Percentiles rank a stretch among this genome's conserved stretches.
These are phyloP conservation scores for Cornus florida DNA, from an alignment of 148 eudicot genomes.

Conservation along the genomic window DNA sequence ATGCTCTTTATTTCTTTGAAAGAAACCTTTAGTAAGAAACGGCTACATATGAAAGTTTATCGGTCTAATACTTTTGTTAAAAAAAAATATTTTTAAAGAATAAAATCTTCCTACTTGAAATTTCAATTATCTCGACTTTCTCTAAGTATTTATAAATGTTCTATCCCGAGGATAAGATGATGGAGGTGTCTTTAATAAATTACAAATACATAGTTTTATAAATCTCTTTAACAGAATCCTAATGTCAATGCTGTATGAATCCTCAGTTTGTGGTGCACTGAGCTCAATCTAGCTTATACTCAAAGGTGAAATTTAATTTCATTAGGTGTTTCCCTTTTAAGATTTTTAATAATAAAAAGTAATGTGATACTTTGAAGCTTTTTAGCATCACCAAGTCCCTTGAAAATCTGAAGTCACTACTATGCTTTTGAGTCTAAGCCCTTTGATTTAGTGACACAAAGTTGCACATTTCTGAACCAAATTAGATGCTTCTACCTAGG, in stretches of 20 bases:
- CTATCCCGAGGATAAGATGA: neutral
- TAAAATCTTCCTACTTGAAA: neutral
- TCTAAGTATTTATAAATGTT: neutral
- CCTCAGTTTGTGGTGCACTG: neutral
- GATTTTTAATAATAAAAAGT: too few relatives aligned
- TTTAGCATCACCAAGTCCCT: too few relatives aligned
- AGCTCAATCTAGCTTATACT: neutral
- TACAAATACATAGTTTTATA: neutral
- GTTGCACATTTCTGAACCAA: too few relatives aligned
- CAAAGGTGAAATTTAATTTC: neutral
- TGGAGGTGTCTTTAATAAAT: neutral
- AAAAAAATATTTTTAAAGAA: neutral
- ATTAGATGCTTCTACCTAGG: too few relatives aligned
- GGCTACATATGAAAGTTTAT: neutral
- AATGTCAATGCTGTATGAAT: constrained; percentile 1
- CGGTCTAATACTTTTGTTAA: neutral
- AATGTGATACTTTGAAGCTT: too few relatives aligned
- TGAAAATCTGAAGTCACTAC: too few relatives aligned
- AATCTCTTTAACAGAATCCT: neutral
- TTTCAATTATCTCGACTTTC: neutral
- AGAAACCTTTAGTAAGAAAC: neutral
- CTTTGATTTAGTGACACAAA: too few relatives aligned
- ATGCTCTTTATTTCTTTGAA: neutral
- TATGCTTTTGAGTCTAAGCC: too few relatives aligned
- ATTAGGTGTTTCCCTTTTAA: neutral